Evolutionary conservation across 1,284 basidiomycete species (phyloP).

Genomic region (Naganishia cerealis): DNA sequence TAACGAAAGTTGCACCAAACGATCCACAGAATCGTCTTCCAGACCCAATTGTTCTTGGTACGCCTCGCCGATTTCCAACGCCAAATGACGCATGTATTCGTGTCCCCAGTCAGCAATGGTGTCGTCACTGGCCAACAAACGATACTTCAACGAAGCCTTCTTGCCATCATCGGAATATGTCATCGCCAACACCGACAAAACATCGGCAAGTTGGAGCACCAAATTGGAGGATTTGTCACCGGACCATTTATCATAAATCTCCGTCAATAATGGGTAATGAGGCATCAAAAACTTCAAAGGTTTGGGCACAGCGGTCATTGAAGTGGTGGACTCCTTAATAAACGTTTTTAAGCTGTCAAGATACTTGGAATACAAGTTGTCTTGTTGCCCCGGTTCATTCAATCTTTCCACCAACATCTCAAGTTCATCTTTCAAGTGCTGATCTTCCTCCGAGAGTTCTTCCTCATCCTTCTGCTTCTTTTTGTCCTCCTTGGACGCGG

Average conservation of each 20-base stretch:
- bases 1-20: conserved; percentile 72
- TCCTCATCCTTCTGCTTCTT: too few relatives aligned
- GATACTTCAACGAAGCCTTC: conserved; percentile 92
- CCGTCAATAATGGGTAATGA: conserved; percentile 84
- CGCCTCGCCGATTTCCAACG: conserved; percentile 94
- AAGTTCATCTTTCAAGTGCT: conserved; percentile 88
- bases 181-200: conserved; percentile 91
- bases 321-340: conserved; percentile 94
- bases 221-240: conserved; percentile 46
- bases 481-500: too few relatives aligned
- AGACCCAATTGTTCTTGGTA: conserved; percentile 74
- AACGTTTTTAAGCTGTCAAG: conserved; percentile 90
- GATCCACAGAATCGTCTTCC: too few relatives aligned
- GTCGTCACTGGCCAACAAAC: conserved; percentile 77
- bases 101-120: conserved; percentile 98
- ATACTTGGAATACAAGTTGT: conserved; percentile 79
- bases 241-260: conserved; percentile 76
- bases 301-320: conserved; percentile 99
- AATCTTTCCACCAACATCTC: conserved; percentile 96
- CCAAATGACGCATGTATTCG: conserved; percentile 96
- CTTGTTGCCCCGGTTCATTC: conserved; percentile 80
- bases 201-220: neutral
- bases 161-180: conserved; percentile 97
- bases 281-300: conserved; percentile 97
- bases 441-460: conserved; percentile 96